Conservation (phyloP, 2,329 filamentous ascomycete species). For the Aspergillus viridinutans region DNA sequence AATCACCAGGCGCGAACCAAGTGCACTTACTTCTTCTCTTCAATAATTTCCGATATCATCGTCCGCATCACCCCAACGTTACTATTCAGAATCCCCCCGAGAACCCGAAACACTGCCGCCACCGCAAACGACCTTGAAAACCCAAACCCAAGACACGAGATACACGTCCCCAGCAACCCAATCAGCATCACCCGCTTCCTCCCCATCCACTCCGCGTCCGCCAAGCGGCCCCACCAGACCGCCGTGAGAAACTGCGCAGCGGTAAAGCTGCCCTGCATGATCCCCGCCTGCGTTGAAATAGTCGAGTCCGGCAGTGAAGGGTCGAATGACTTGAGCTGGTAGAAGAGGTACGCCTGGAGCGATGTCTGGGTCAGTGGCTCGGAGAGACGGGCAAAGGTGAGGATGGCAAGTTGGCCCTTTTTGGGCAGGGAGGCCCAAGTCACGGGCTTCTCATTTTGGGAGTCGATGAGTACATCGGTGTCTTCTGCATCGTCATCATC, state of each 20-base stretch:
- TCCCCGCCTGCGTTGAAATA: conserved; percentile 72
- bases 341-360: conserved; percentile 77
- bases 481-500: conserved; percentile 15
- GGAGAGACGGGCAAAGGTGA: conserved; percentile 73
- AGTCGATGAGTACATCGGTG: background rate
- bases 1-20: background rate
- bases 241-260: conserved; percentile 78
- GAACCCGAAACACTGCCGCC: conserved; percentile 61
- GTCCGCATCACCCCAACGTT: conserved; percentile 72
- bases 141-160: conserved; percentile 65
- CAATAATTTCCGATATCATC: conserved; percentile 68
- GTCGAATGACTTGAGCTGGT: conserved; percentile 78
- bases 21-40: conserved; percentile 57
- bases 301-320: conserved; percentile 53
- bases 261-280: conserved; percentile 75
- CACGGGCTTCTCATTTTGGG: conserved; percentile 44
- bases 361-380: conserved; percentile 80
- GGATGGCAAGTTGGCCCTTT: conserved; percentile 71
- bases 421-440: conserved; percentile 70
- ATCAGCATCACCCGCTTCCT: conserved; percentile 75
- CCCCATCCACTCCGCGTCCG: conserved; percentile 61
- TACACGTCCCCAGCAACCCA: conserved; percentile 65
- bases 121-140: conserved; percentile 60
- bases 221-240: conserved; percentile 73
- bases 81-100: conserved; percentile 67